A percentile compares a stretch with the other conserved stretches of the same genome.
Evolutionary conservation across 2,329 filamentous ascomycete genomes (phyloP).

Genomic region (Lecanicillium sp.): DNA sequence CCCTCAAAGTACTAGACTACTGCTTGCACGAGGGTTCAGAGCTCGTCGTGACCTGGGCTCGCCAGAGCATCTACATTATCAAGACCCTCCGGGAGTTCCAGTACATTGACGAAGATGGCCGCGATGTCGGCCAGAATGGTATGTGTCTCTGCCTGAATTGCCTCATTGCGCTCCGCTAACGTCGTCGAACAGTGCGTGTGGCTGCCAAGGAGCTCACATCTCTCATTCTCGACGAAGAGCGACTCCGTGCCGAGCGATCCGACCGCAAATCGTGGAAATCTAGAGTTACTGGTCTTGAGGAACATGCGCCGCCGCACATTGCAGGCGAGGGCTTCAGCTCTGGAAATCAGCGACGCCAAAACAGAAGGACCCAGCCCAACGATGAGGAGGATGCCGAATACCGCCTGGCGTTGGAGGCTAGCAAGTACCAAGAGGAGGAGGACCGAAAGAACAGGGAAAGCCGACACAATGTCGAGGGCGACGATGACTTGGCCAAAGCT

Average conservation of each 20-base stretch:
- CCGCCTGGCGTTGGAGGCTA: slow-evolving; percentile 83
- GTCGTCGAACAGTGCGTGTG: slow-evolving; percentile 62
- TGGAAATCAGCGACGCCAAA: slow-evolving; percentile 34
- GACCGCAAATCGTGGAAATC: slow-evolving; percentile 97
- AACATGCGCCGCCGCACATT: slow-evolving; percentile 49
- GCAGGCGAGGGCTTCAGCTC: slow-evolving; percentile 24
- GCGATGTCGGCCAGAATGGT: slow-evolving; percentile 97
- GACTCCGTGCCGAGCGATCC: slow-evolving; percentile 79
- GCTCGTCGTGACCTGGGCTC: slow-evolving; percentile 92
- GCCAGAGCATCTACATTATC: slow-evolving; percentile 97
- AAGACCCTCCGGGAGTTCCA: slow-evolving; percentile 97
- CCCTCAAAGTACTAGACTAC: slow-evolving; percentile 95
- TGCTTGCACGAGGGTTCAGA: slow-evolving; percentile 96
- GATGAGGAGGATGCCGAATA: slow-evolving; percentile 91
- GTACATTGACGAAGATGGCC: slow-evolving; percentile 90
- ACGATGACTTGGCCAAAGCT: slow-evolving; percentile 89
- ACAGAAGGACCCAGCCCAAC: slow-evolving; percentile 41
- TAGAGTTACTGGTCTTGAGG: slow-evolving; percentile 86
- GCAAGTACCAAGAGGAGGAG: slow-evolving; percentile 91
- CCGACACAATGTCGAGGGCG: slow-evolving; percentile 49
- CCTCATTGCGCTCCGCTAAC: slow-evolving; percentile 8
- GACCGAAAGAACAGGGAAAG: slow-evolving; percentile 67
- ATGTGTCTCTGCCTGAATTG: slow-evolving; percentile 23
- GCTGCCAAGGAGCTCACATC: slow-evolving; percentile 94
- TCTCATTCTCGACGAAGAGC: slow-evolving; percentile 87